Conservation (phyloP, 2,329 filamentous ascomycete genomes). For the Penicillium sp. region DNA sequence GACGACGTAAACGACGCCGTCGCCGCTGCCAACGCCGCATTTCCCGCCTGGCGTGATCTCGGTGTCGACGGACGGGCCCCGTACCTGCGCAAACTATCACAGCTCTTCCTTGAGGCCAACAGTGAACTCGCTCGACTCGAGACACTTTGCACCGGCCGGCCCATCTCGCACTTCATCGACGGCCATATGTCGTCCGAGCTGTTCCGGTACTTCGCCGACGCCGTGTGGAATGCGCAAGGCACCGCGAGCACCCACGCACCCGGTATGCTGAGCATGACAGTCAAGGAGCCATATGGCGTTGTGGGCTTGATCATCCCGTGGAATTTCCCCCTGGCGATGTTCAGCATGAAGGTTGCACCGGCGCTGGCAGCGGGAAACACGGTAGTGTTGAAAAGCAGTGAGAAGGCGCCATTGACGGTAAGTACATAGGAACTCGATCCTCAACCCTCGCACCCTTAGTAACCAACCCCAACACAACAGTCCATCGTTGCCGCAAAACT, state of each 20-base stretch:
- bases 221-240: slow-evolving; percentile 34
- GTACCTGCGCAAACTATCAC: slow-evolving; percentile 37
- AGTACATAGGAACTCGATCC: slow-evolving; percentile 9
- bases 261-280: slow-evolving; percentile 29
- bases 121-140: slow-evolving; percentile 39
- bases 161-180: slow-evolving; percentile 34
- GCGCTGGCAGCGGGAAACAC: slow-evolving; percentile 63
- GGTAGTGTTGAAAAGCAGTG: slow-evolving; percentile 64
- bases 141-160: slow-evolving; percentile 40
- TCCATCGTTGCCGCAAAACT: slow-evolving; percentile 42
- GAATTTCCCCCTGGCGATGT: slow-evolving; percentile 48
- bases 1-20: slow-evolving; percentile 42
- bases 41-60: slow-evolving; percentile 43
- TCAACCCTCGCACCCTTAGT: no score
- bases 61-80: slow-evolving; percentile 33
- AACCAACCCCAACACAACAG: slow-evolving; percentile 14
- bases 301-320: slow-evolving; percentile 39
- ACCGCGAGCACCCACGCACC: slow-evolving; percentile 35
- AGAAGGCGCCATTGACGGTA: slow-evolving; percentile 63
- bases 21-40: slow-evolving; percentile 40
- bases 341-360: slow-evolving; percentile 59
- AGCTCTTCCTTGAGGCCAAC: slow-evolving; percentile 31
- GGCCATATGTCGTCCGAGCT: slow-evolving; percentile 17
- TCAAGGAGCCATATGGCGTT: slow-evolving; percentile 57
- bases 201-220: slow-evolving; percentile 34